Evolutionary conservation across 2,329 filamentous ascomycete species (phyloP).

Genomic region (Aspergillus felis): DNA sequence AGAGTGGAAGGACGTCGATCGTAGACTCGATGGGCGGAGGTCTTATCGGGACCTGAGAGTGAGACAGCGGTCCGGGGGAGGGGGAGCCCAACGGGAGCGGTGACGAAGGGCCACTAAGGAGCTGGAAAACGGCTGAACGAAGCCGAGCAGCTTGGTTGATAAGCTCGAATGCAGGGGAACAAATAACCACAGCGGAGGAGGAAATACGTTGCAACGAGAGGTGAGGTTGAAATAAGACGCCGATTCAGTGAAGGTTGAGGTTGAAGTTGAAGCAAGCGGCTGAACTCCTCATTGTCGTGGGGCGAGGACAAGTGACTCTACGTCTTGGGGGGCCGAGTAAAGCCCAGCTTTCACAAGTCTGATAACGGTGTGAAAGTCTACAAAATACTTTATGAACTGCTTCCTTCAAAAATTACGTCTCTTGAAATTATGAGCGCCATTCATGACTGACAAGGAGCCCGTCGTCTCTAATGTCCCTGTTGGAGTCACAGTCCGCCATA

Average conservation of each 20-base stretch:
- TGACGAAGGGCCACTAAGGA: neutral
- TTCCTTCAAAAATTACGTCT: neutral
- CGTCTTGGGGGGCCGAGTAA: neutral
- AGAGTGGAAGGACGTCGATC: conserved; percentile 4
- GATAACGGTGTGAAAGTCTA: neutral
- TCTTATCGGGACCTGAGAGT: conserved; percentile 18
- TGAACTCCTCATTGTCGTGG: neutral
- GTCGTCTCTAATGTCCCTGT: neutral
- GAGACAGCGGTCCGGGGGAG: conserved; percentile 4
- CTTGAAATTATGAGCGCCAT: neutral
- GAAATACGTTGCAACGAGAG: conserved; percentile 1
- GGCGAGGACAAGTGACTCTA: neutral
- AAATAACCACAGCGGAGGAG: neutral
- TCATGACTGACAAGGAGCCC: neutral
- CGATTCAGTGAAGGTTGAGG: neutral
- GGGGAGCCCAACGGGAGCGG: conserved; percentile 9
- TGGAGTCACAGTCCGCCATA: neutral
- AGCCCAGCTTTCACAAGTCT: neutral
- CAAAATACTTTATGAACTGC: neutral
- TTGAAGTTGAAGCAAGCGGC: neutral
- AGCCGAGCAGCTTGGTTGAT: neutral
- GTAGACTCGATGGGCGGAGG: conserved; percentile 9
- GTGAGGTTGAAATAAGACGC: neutral
- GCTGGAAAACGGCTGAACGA: neutral
- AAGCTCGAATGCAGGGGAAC: neutral